phyloP scores from a whole-genome alignment of 73 alveolate species.

The Paramecium primaurelia region DNA sequence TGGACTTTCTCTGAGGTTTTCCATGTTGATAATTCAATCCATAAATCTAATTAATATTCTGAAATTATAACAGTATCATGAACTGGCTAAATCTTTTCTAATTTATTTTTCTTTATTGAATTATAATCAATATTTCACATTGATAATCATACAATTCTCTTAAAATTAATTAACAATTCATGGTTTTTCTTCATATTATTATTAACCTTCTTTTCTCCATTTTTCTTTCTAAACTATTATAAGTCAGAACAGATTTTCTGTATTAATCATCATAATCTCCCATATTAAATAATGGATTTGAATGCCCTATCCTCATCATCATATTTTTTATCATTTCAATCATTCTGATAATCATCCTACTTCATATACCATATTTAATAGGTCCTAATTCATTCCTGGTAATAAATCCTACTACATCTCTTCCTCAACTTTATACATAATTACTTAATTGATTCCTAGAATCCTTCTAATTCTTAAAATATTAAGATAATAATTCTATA shows the following conservation, averaged over 20 bases:
- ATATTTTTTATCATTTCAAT: constrained; percentile 63
- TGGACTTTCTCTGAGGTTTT: too few species aligned
- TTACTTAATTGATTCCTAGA: constrained; percentile 75
- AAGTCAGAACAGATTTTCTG: constrained; percentile 66
- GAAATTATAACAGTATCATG: too few species aligned
- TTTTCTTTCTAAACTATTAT: constrained; percentile 65
- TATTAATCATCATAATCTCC: constrained; percentile 66
- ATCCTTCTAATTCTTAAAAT: neutral
- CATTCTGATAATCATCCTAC: neutral
- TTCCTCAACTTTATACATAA: constrained; percentile 77
- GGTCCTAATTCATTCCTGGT: constrained; percentile 80
- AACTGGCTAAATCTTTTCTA: constrained; percentile 23
- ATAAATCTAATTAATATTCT: too few species aligned
- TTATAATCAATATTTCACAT: constrained; percentile 67
- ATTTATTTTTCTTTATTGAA: constrained; percentile 63
- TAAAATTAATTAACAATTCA: constrained; percentile 61
- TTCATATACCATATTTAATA: constrained; percentile 52
- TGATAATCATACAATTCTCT: constrained; percentile 74
- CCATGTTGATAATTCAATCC: too few species aligned
- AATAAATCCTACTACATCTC: constrained; percentile 85
- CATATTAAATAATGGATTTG: neutral
- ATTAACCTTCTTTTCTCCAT: constrained; percentile 70
- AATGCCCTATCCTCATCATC: constrained; percentile 75
- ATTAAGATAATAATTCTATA: too few species aligned
- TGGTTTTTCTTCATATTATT: constrained; percentile 22